phyloP scores from a whole-genome alignment of 148 eudicot species.

The Rhododendron vialii region DNA sequence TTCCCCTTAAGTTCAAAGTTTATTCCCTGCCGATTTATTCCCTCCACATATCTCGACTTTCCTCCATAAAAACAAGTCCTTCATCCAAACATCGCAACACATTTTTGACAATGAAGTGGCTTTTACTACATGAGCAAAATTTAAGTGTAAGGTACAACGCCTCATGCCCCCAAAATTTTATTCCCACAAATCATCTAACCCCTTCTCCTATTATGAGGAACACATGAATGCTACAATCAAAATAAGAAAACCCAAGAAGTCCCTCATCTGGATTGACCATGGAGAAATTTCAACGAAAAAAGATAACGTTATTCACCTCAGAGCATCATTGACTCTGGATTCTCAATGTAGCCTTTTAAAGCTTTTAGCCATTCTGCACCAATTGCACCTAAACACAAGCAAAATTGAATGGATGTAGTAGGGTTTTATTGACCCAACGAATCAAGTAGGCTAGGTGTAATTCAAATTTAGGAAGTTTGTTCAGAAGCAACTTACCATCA shows the following conservation, averaged over 20 bases:
- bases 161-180: constrained; percentile 5
- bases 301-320: constrained; percentile 12
- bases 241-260: neutral
- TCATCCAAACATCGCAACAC: too few species aligned
- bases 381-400: constrained; percentile 60
- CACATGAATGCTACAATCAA: neutral
- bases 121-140: constrained; percentile 16
- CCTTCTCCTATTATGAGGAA: neutral
- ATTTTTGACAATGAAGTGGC: too few species aligned
- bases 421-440: neutral
- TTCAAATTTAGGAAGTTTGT: neutral
- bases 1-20: too few species aligned
- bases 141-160: constrained; percentile 1
- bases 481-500: constrained; percentile 56
- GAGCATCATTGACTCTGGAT: constrained; percentile 92
- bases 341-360: constrained; percentile 92
- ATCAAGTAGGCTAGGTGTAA: neutral
- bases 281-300: neutral
- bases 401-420: neutral
- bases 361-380: constrained; percentile 98
- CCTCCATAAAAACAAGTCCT: too few species aligned
- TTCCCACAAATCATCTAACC: constrained; percentile 1
- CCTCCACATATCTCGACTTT: too few species aligned
- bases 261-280: neutral
- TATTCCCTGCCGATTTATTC: too few species aligned